phyloP scores from a whole-genome alignment of 2,329 filamentous ascomycete genomes.

The Colletotrichum sp. region DNA sequence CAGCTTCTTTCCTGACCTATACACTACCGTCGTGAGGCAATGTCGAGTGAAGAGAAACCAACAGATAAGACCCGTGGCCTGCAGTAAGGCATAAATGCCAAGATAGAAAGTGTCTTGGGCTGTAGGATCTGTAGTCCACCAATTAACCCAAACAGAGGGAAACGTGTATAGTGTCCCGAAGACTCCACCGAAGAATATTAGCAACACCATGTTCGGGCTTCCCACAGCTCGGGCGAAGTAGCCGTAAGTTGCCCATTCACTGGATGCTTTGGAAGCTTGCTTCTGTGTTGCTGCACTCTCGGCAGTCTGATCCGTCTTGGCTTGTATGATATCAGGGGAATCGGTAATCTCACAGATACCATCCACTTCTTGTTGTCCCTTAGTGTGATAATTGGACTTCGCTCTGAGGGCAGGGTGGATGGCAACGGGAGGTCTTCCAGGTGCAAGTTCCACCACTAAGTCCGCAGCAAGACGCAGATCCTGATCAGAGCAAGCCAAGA shows the following conservation, averaged over 20 bases:
- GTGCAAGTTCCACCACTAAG: neutral
- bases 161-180: conserved; percentile 31
- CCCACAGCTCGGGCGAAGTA: conserved; percentile 37
- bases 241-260: neutral
- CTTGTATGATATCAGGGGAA: neutral
- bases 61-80: conserved; percentile 17
- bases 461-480: neutral
- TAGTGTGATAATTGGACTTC: rapidly evolving
- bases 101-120: conserved; percentile 29
- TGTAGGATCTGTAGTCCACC: conserved; percentile 38
- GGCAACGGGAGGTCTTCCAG: neutral
- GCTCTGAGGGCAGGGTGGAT: neutral
- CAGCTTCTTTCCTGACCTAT: conserved; percentile 32
- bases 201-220: conserved; percentile 20
- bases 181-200: conserved; percentile 1
- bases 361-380: neutral
- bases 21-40: conserved; percentile 26
- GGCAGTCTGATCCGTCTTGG: neutral
- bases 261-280: neutral
- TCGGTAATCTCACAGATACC: rapidly evolving
- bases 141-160: conserved; percentile 43
- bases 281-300: rapidly evolving
- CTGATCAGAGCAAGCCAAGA: neutral
- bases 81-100: conserved; percentile 33
- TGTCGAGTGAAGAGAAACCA: conserved; percentile 7